Evolutionary conservation across 2,329 filamentous ascomycete genomes (phyloP).

Genomic region (Xylariaceae sp.): DNA sequence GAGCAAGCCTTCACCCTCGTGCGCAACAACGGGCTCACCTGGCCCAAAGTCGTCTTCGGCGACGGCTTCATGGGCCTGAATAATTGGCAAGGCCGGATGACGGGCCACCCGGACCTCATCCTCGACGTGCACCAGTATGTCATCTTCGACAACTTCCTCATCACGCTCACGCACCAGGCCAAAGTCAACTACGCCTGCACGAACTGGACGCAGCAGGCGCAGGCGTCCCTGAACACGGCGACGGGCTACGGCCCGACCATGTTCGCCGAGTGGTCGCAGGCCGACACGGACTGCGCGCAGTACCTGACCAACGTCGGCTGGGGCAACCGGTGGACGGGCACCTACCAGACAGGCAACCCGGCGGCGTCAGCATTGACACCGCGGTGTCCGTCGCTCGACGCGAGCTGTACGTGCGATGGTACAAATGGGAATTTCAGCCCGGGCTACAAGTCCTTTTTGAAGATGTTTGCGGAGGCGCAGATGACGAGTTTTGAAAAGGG

Average conservation of each 20-base stretch:
- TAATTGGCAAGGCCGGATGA: conserved; percentile 84
- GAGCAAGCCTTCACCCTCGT: conserved; percentile 65
- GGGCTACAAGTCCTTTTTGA: conserved; percentile 78
- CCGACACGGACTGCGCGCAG: conserved; percentile 87
- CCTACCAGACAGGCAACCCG: conserved; percentile 62
- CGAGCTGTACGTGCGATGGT: conserved; percentile 63
- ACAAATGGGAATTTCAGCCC: conserved; percentile 72
- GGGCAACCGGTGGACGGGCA: conserved; percentile 90
- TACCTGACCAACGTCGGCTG: conserved; percentile 85
- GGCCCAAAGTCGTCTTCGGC: conserved; percentile 72
- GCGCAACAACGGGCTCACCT: conserved; percentile 65
- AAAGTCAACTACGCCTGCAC: conserved; percentile 85
- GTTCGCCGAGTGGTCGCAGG: conserved; percentile 95
- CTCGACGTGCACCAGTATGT: conserved; percentile 99
- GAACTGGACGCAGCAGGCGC: conserved; percentile 77
- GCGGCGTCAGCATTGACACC: conserved; percentile 60
- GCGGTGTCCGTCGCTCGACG: conserved; percentile 64
- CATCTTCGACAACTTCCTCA: conserved; percentile 89
- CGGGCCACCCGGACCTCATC: conserved; percentile 64
- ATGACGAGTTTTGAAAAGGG: conserved; percentile 91
- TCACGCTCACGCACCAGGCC: conserved; percentile 71
- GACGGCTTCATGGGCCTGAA: conserved; percentile 90
- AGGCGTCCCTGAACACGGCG: conserved; percentile 62
- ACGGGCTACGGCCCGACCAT: conserved; percentile 90
- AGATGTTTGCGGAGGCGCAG: conserved; percentile 89